These are phyloP conservation scores for Leishmania major DNA, from an alignment of 208 protist species.

Conservation along the genomic window DNA sequence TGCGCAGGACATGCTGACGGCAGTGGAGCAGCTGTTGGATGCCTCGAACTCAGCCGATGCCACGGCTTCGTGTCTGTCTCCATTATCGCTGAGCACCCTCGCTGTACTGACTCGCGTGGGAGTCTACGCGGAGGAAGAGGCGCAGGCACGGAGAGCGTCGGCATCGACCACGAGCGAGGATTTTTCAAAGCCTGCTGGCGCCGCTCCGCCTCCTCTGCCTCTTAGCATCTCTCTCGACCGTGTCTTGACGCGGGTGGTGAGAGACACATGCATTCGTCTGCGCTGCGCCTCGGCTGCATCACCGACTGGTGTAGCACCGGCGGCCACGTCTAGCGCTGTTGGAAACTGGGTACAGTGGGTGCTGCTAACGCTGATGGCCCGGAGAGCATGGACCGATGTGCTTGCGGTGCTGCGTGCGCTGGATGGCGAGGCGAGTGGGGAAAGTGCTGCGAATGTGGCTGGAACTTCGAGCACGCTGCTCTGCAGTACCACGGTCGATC, in stretches of 20 bases:
- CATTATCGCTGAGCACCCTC: conserved; percentile 11
- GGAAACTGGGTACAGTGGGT: conserved; percentile 38
- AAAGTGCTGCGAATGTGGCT: neutral
- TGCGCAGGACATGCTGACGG: neutral
- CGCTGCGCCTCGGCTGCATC: neutral
- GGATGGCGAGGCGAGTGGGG: neutral
- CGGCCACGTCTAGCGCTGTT: conserved; percentile 5
- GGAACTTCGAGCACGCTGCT: conserved; percentile 14
- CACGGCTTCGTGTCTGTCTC: neutral
- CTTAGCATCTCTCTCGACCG: conserved; percentile 9
- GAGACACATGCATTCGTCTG: conserved; percentile 14
- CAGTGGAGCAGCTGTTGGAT: conserved; percentile 9
- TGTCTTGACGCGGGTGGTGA: conserved; percentile 10
- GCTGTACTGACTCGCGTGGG: conserved; percentile 14
- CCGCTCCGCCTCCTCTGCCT: neutral
- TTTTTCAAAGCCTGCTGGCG: neutral
- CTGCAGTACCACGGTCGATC: conserved; percentile 44
- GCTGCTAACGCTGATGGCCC: conserved; percentile 25
- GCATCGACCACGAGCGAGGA: neutral
- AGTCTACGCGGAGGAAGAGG: conserved; percentile 8
- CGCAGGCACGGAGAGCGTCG: neutral
- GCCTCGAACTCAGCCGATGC: neutral
- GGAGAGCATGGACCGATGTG: conserved; percentile 19
- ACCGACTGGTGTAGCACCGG: neutral
- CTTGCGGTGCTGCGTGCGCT: conserved; percentile 21